Conservation (phyloP, 441 rosid genomes). For the Corymbia calophylla region DNA sequence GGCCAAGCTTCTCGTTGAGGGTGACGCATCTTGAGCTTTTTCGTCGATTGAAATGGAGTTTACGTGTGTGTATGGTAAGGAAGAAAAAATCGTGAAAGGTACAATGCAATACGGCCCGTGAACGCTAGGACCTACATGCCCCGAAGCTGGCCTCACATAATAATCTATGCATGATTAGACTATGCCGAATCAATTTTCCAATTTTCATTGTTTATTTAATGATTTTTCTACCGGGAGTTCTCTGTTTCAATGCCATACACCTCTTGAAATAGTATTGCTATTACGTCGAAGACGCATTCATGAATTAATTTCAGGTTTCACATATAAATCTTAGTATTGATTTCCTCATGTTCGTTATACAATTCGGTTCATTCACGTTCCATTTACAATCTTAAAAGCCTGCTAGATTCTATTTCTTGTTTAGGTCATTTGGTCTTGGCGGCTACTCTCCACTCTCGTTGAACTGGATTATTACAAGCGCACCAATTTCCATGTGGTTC, state of each 20-base stretch:
- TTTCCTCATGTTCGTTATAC: too few relatives aligned
- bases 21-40: not conserved
- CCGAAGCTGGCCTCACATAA: not conserved
- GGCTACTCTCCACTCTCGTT: too few relatives aligned
- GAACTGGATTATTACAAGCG: too few relatives aligned
- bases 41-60: not conserved
- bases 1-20: not conserved
- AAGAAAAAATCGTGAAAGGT: not conserved
- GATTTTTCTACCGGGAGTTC: not conserved
- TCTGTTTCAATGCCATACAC: not conserved
- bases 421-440: too few relatives aligned
- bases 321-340: too few relatives aligned
- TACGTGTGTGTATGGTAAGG: not conserved
- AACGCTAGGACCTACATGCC: not conserved
- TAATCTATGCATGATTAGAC: not conserved
- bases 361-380: too few relatives aligned
- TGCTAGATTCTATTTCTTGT: too few relatives aligned
- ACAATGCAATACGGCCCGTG: not conserved
- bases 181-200: not conserved
- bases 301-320: too few relatives aligned
- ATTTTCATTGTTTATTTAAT: not conserved
- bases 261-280: not conserved
- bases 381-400: too few relatives aligned
- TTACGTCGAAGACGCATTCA: too few relatives aligned
- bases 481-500: too few relatives aligned